Evolutionary conservation across 768 basidiomycete species (phyloP).

Genomic region (Rhizopogon roseolus): DNA sequence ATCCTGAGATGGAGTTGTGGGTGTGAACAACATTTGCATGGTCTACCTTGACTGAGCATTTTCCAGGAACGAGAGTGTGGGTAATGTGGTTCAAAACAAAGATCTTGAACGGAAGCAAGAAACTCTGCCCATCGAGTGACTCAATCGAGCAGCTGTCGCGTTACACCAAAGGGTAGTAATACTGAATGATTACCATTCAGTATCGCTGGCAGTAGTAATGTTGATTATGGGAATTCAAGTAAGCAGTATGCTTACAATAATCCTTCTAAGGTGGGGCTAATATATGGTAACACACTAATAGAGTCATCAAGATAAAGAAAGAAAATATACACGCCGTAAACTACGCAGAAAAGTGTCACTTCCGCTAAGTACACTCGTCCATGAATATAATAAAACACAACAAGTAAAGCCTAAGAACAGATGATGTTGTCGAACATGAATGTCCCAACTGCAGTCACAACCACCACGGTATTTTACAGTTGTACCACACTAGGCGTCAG

Average conservation of each 20-base stretch:
- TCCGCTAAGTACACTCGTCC: not conserved
- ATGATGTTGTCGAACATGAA: not conserved
- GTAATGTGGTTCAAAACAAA: constrained; percentile 31
- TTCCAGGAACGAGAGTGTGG: constrained; percentile 33
- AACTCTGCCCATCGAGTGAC: no score
- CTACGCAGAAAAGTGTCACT: not conserved
- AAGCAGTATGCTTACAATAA: no score
- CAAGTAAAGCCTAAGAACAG: not conserved
- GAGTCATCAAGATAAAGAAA: not conserved
- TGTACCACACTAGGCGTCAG: constrained; percentile 11
- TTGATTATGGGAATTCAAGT: no score
- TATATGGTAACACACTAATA: not conserved
- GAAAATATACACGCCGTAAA: not conserved
- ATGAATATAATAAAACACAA: not conserved
- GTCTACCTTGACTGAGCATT: constrained; percentile 21
- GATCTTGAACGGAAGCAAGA: no score
- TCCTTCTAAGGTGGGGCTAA: no score
- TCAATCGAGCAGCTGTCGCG: no score
- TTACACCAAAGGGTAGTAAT: no score
- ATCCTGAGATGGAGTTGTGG: constrained; percentile 32
- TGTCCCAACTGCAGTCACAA: not conserved
- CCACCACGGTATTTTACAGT: not conserved
- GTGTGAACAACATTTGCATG: constrained; percentile 22
- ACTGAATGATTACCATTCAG: no score
- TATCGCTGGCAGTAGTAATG: no score